Evolutionary conservation across 1,284 basidiomycete genomes (phyloP).

Genomic region (Dichomitus squalens): DNA sequence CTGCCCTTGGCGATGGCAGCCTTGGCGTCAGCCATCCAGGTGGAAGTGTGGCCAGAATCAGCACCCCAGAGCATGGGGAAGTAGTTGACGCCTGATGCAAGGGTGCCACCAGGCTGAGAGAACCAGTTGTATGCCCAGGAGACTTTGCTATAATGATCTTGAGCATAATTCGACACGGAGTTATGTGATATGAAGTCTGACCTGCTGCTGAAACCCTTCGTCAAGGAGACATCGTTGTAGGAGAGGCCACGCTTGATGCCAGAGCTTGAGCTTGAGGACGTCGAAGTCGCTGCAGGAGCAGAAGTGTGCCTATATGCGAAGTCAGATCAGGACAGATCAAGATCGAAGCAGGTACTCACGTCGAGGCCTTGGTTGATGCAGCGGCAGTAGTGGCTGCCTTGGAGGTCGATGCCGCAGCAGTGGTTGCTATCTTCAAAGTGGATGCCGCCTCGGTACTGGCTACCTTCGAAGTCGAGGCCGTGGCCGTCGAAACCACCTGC

Average conservation of each 20-base stretch:
- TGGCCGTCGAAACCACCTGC: no score
- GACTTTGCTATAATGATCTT: constrained; percentile 14
- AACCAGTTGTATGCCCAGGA: constrained; percentile 36
- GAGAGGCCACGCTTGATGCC: constrained; percentile 34
- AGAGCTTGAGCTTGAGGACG: neutral
- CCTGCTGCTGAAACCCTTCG: constrained; percentile 27
- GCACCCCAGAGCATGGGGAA: constrained; percentile 36
- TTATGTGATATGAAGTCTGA: constrained; percentile 11
- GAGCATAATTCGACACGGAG: neutral
- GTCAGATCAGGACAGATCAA: neutral
- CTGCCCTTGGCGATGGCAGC: constrained; percentile 34
- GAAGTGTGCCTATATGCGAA: neutral
- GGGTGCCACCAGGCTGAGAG: constrained; percentile 19
- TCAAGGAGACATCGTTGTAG: constrained; percentile 32
- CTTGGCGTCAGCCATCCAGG: constrained; percentile 29
- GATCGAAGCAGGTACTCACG: neutral
- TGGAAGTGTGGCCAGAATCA: constrained; percentile 20
- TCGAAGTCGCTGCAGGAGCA: neutral
- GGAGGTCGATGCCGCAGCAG: neutral
- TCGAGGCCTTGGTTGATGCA: neutral
- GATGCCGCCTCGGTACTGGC: no score
- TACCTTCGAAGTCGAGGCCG: no score
- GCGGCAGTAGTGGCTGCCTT: neutral
- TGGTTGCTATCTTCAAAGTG: no score
- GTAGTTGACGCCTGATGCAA: constrained; percentile 26